phyloP scores from a whole-genome alignment of 805 yeast species.

The Vanderwaltozyma tropicalis region DNA sequence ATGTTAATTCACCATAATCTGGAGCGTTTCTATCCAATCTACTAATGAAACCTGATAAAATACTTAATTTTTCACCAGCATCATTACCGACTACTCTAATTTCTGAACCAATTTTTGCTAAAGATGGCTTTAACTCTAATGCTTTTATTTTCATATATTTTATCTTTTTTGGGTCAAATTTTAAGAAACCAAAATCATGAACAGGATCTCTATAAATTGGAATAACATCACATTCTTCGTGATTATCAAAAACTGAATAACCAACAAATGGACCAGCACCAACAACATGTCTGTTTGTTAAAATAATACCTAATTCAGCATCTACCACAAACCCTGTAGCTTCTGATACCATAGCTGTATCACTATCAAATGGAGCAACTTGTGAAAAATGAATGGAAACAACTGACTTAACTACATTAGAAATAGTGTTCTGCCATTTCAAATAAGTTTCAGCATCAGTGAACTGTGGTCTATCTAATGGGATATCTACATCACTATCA shows the following conservation, averaged over 20 bases:
- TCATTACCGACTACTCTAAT: conserved; percentile 94
- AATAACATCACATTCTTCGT: conserved; percentile 79
- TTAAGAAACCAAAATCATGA: conserved; percentile 85
- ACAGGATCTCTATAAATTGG: conserved; percentile 90
- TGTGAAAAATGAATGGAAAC: conserved; percentile 85
- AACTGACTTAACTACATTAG: conserved; percentile 71
- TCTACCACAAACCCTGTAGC: conserved; percentile 97
- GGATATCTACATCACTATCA: neutral
- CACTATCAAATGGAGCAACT: conserved; percentile 81
- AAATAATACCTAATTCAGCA: conserved; percentile 64
- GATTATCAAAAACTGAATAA: conserved; percentile 85
- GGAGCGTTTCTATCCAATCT: conserved; percentile 91
- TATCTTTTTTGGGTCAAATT: conserved; percentile 60
- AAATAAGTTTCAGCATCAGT: conserved; percentile 22
- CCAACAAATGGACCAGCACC: conserved; percentile 94
- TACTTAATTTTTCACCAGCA: conserved; percentile 88
- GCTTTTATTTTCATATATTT: conserved; percentile 66
- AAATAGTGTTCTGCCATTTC: conserved; percentile 73
- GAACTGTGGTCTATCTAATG: neutral
- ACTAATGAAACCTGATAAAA: conserved; percentile 67
- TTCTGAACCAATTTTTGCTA: conserved; percentile 86
- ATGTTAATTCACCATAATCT: conserved; percentile 77
- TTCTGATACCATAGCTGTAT: conserved; percentile 66
- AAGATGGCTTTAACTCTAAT: conserved; percentile 62
- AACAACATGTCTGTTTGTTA: conserved; percentile 90